Base-by-base conservation (phyloP, 2,329 filamentous ascomycete genomes). In the Capronia americana region DNA sequence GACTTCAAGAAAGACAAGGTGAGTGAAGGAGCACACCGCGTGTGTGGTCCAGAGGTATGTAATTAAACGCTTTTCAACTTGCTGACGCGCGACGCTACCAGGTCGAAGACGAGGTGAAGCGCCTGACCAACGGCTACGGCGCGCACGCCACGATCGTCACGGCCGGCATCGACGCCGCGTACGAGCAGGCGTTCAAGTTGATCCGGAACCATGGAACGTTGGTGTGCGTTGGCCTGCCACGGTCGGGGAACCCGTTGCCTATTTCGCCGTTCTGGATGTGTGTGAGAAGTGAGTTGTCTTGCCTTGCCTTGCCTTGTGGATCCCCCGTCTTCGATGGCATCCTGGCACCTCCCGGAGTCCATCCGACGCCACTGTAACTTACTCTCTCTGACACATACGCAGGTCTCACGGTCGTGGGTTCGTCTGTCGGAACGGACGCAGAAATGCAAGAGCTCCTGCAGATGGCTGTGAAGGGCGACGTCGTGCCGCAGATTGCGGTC, bases 191-290 rank as follows among this genome's bases (percentile, higher is more conserved):
- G 38, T 77, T 81, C 62, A 74, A 76, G 11, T 75, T 83, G 53
- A 74, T 81, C n/a, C 76, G 81, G 10, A 79, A 78, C 6, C 75
- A 79, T n/a, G 81, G 81, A 0, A 81, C 82, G 0, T 75, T 83
- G 41, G 81, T 83, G 1, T 83, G 81, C 38, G 80, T 83, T 4
- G 81, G 81, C 1, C 75, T 83, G 44, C 81, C 81, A 10, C 80
- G 77, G 55, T 72, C 75, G 4, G 77, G 76, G 2, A 82, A 80
- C 67, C 77, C 77, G 69, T 74, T 83, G 20, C 81, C 81, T 4
- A 80, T 81, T 66, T 79, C 78, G 5, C 81, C 81, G 0, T 79
- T 83, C 26, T 78, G 81, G 32, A 82, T 83, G 77, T 80, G 81
- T 44, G 80, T 82, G 28, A 78, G 78, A 70, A 80, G 80, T 78